Base-by-base conservation (phyloP, 495 filamentous ascomycete species). In the Astrocystis sublimbata region DNA sequence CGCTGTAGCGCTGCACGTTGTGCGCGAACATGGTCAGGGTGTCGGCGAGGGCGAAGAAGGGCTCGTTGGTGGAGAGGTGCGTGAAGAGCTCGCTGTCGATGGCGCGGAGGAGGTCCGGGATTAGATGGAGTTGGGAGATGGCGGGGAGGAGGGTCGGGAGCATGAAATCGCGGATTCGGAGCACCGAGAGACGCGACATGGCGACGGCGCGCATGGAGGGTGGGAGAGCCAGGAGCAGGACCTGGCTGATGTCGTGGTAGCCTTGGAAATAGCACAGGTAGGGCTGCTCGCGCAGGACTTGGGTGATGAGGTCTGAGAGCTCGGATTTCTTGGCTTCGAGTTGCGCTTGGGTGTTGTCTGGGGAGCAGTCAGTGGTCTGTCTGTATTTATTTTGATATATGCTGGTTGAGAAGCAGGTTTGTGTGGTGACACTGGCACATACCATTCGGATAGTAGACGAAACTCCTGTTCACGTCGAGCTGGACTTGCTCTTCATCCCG, bases 201-300 rank as follows among this genome's bases (percentile, higher is more conserved):
- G 89, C 86, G 3, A 75, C 66, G 2, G 61, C 71, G 40, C 71
- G 76, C 28, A 79, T 69, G 3, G 81, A 73, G n/a, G 77, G 60
- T 5, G 84, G 80, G 2, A 98, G 79, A 6, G 96, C 91, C 15
- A 98, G 83, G 4, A 97, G 84, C 47, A 98, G 80, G n/a, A 98
- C 94, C 72, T 98, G 96, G 64, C 90, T 93, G 68, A 98, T 97
- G 75, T 98, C 94, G 71, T 98, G 94, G 75, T 96, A 98, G 63
- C 94, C 94, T 80, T 98, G 94, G 77, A 98, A 98, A 76, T 98
- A 98, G 76, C 85, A 89, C 12, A 98, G 87, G 78, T 89, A 87
- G 4, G 94, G 96, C 68, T 97, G 82, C 9, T 84, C 82, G 17
- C 94, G 84, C 24, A 97, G 82, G 19, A 92, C 83, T 63, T 87